Evolutionary conservation across 805 yeast genomes (phyloP), one percentile per base, ranked within the genome.

Genomic region (Suhomyces vadensis): DNA sequence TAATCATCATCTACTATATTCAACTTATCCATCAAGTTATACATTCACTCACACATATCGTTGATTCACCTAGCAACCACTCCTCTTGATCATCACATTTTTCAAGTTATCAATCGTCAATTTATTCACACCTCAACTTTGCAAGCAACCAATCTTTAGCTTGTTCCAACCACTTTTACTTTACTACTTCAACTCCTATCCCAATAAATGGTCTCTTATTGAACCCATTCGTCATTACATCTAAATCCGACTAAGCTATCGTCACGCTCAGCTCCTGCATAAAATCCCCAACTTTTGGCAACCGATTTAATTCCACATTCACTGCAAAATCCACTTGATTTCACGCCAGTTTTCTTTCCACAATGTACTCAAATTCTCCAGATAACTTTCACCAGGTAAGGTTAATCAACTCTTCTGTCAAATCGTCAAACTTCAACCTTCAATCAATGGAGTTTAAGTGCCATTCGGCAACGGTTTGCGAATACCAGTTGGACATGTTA

Each of bases 391-490:
- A 63, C 43, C 64, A 60, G 36, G 58, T 65, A 20, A 55, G 75
- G 36, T 50, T 65, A 38, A 48, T 60, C 41, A 61, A 66, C 43
- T 56, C 65, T 23, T 55, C 62, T 22, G 39, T 67, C 42, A 69
- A 64, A 48, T 71, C 80, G 4, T 51, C 71, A 21, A 64, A 73
- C 51, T 61, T 72, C 33, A 60, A 60, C 20, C 56, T 79, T 35
- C 71, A 70, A 39, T 54, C 67, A 40, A 76, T 75, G 69, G 83
- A 79, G 54, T 71, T 68, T 46, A 62, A 66, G 41, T 67, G 74
- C 29, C 84, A 79, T 56, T 65, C 62, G 27, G 56, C 54, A 13
- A 58, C 73, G 10, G 62, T 76, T 39, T 58, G 64, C 36, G 79
- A 75, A 46, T 79, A 80, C 56, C 69, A 72, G 46, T 48, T 63